Percentiles rank a stretch among this genome's conserved stretches.
Conservation (phyloP, 202 grass and related monocot genomes). For the Carex arenaria region DNA sequence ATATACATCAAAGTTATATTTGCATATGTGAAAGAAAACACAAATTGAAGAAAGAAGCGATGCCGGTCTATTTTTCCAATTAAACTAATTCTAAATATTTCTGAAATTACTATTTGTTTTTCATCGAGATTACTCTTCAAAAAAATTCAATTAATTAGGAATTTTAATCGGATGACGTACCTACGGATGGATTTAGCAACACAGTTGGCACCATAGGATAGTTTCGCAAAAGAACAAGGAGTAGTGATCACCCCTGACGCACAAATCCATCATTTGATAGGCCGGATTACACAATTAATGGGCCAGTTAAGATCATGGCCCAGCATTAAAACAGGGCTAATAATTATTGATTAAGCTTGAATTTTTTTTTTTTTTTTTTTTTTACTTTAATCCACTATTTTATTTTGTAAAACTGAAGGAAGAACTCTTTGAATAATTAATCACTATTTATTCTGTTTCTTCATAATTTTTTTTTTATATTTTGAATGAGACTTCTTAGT, state of each 20-base stretch:
- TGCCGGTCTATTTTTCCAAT: too few relatives aligned
- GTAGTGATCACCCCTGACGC: not conserved
- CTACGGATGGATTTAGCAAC: not conserved
- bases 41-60: too few relatives aligned
- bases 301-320: not conserved
- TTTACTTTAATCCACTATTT: not conserved
- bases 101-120: too few relatives aligned
- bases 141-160: not conserved
- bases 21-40: too few relatives aligned
- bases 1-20: too few relatives aligned
- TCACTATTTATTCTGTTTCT: too few relatives aligned
- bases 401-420: not conserved
- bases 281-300: not conserved
- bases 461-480: too few relatives aligned
- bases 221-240: not conserved
- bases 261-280: not conserved
- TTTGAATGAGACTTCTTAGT: too few relatives aligned
- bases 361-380: not conserved
- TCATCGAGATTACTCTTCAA: not conserved
- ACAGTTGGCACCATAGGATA: not conserved
- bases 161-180: not conserved
- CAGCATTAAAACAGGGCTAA: not conserved
- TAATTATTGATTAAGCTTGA: not conserved
- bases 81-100: too few relatives aligned
- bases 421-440: not conserved